Conservation (phyloP, 257 asterid species). For the Solanum acaule region DNA sequence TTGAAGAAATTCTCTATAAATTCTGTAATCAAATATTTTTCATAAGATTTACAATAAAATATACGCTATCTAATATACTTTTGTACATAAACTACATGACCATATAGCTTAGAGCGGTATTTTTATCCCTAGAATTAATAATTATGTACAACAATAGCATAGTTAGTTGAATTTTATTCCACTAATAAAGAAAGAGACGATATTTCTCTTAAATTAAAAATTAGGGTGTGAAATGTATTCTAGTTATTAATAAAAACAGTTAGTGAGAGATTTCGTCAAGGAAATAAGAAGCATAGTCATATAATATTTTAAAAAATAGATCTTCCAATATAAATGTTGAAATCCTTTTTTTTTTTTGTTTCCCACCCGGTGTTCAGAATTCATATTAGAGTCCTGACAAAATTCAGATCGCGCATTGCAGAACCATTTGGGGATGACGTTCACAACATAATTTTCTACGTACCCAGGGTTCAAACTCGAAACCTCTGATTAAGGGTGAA, state of each 20-base stretch:
- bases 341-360: no score
- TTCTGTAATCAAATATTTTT: no score
- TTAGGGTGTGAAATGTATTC: neutral
- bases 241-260: neutral
- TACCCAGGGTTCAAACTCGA: no score
- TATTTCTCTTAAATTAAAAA: neutral
- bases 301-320: neutral
- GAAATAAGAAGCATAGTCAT: neutral
- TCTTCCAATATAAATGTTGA: neutral
- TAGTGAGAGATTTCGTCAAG: neutral
- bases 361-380: rapidly evolving
- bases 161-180: neutral
- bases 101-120: neutral
- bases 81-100: neutral
- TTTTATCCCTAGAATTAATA: neutral
- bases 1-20: no score
- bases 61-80: neutral
- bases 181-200: neutral
- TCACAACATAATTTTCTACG: neutral
- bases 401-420: no score
- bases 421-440: neutral
- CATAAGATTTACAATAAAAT: neutral
- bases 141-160: neutral
- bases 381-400: no score
- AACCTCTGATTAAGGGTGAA: neutral